A percentile compares a stretch with the other conserved stretches of the same genome.
Evolutionary conservation across 2,329 filamentous ascomycete species (phyloP).

Genomic region (Pyricularia grisea): DNA sequence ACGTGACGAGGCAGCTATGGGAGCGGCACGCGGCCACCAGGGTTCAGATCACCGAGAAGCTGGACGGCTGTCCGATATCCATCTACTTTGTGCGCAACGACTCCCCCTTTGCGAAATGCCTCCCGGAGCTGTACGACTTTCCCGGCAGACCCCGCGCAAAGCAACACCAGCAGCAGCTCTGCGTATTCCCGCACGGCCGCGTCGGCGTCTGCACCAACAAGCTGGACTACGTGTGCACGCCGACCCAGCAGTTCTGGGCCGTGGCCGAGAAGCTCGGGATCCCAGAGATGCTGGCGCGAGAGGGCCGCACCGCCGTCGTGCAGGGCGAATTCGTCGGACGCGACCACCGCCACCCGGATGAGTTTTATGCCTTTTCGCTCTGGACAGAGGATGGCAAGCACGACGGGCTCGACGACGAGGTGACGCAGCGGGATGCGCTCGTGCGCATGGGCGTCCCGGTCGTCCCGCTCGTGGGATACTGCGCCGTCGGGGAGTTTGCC

Average conservation of each 20-base stretch:
- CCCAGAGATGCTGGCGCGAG: constrained; percentile 11
- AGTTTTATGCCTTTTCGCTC: constrained; percentile 17
- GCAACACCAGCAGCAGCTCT: background rate
- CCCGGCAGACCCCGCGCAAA: background rate
- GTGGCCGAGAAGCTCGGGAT: constrained; percentile 14
- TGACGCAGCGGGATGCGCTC: constrained; percentile 3
- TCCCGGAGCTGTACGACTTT: constrained; percentile 5
- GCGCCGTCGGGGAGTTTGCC: constrained; percentile 8
- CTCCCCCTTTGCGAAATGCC: constrained; percentile 12
- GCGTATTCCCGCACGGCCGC: constrained; percentile 6
- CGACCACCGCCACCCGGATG: constrained; percentile 10
- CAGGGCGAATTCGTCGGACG: constrained; percentile 21
- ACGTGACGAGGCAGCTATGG: constrained; percentile 13
- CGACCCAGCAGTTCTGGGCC: constrained; percentile 14
- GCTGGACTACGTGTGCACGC: constrained; percentile 12
- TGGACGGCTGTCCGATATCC: constrained; percentile 21
- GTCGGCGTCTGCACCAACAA: constrained; percentile 14
- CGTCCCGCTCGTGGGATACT: constrained; percentile 12
- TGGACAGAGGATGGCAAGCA: constrained; percentile 14
- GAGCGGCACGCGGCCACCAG: background rate
- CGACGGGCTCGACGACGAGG: background rate
- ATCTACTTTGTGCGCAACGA: constrained; percentile 16
- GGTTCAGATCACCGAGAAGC: constrained; percentile 22
- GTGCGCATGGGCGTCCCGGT: constrained; percentile 11
- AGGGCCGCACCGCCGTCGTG: constrained; percentile 16